Conservation (phyloP, 768 basidiomycete genomes). For the Podaxis carcinomalis region DNA sequence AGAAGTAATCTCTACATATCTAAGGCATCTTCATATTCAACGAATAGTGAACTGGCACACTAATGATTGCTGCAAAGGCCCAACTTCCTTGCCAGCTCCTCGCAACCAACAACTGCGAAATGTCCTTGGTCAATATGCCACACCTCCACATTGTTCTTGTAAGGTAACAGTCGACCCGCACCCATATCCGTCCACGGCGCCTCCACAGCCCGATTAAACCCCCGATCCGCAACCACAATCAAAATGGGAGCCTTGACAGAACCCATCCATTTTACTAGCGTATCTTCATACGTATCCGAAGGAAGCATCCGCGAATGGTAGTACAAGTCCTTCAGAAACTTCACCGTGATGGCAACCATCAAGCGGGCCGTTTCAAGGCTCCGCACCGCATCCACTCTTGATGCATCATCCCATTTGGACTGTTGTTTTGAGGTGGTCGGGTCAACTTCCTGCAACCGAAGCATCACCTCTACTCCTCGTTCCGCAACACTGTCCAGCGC, state of each 20-base stretch:
- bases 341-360: neutral
- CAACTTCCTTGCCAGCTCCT: neutral
- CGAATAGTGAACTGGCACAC: neutral
- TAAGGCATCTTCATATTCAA: too few relatives aligned
- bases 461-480: neutral
- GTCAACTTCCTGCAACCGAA: constrained; percentile 1
- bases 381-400: neutral
- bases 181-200: neutral
- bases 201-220: neutral
- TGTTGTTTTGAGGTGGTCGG: neutral
- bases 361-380: neutral
- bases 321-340: neutral
- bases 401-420: neutral
- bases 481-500: neutral
- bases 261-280: neutral
- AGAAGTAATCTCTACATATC: too few relatives aligned
- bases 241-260: neutral
- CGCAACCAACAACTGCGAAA: neutral
- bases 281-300: neutral
- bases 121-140: neutral
- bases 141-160: neutral
- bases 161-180: neutral
- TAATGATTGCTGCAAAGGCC: neutral
- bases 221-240: neutral
- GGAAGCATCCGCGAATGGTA: neutral